These are phyloP conservation scores for Pleurotus tuoliensis DNA, from an alignment of 768 basidiomycete species.

Conservation along the genomic window DNA sequence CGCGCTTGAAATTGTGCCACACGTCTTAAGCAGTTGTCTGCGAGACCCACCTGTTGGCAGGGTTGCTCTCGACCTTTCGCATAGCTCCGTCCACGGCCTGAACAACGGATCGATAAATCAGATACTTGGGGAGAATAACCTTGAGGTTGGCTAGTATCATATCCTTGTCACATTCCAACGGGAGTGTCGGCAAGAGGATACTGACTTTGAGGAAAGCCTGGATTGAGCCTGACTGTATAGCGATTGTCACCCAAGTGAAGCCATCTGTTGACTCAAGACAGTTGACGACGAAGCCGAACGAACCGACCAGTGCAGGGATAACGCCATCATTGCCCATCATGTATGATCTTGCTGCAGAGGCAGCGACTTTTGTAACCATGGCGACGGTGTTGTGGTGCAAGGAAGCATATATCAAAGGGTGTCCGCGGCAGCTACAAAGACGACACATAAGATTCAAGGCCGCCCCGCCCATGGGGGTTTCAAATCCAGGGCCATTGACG, in stretches of 20 bases:
- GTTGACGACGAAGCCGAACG: constrained; percentile 29
- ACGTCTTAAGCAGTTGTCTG: constrained; percentile 19
- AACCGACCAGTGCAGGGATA: constrained; percentile 22
- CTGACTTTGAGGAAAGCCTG: constrained; percentile 24
- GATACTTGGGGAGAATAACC: constrained; percentile 27
- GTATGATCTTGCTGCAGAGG: constrained; percentile 19
- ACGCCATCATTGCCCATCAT: constrained; percentile 15
- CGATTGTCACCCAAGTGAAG: constrained; percentile 31
- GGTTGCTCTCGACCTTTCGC: constrained; percentile 16
- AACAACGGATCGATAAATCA: constrained; percentile 35
- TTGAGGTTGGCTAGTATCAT: constrained; percentile 24
- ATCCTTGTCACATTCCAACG: constrained; percentile 21
- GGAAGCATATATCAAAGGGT: constrained; percentile 28
- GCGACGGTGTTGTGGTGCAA: constrained; percentile 26
- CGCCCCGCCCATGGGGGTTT: constrained; percentile 16
- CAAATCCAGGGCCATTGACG: constrained; percentile 15
- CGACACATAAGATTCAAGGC: constrained; percentile 28
- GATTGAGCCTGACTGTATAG: constrained; percentile 28
- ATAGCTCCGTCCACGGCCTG: constrained; percentile 26
- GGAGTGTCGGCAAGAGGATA: constrained; percentile 21
- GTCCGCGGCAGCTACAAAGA: constrained; percentile 21
- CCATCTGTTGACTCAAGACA: constrained; percentile 33
- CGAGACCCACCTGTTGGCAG: constrained; percentile 14
- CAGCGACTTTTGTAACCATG: constrained; percentile 25
- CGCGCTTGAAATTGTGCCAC: constrained; percentile 22